phyloP scores from a whole-genome alignment of 2,329 filamentous ascomycete genomes.

The Colletotrichum gloeosporioides region DNA sequence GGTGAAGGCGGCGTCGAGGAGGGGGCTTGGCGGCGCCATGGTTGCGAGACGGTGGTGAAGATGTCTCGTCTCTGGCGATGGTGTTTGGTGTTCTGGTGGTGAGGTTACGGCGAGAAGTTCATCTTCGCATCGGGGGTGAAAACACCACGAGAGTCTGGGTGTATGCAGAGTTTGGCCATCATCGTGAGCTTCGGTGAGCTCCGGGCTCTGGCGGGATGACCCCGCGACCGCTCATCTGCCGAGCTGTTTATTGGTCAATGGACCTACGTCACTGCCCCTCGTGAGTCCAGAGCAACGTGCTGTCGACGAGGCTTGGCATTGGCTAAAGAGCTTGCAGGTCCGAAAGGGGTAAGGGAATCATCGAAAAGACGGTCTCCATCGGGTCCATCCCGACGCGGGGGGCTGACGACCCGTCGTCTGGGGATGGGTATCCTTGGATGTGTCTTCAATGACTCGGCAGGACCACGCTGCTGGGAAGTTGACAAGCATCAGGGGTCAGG shows the following conservation, averaged over 20 bases:
- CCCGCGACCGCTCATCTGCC: background rate
- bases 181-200: background rate
- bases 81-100: background rate
- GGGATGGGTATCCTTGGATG: background rate
- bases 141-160: background rate
- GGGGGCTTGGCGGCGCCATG: background rate
- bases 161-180: background rate
- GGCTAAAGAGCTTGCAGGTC: background rate
- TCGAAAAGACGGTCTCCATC: background rate
- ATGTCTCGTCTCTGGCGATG: background rate
- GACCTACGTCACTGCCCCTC: background rate
- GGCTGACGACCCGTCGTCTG: background rate
- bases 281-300: background rate
- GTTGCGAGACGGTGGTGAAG: background rate
- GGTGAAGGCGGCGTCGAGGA: background rate
- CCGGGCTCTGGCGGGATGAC: background rate
- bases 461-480: background rate
- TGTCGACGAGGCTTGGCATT: background rate
- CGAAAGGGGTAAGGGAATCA: background rate
- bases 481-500: background rate
- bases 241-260: background rate
- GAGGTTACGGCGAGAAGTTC: background rate
- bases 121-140: background rate
- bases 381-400: background rate
- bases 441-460: background rate